Conservation (phyloP, 108 stramenopile species). For the Cyclotella kingstonii region DNA sequence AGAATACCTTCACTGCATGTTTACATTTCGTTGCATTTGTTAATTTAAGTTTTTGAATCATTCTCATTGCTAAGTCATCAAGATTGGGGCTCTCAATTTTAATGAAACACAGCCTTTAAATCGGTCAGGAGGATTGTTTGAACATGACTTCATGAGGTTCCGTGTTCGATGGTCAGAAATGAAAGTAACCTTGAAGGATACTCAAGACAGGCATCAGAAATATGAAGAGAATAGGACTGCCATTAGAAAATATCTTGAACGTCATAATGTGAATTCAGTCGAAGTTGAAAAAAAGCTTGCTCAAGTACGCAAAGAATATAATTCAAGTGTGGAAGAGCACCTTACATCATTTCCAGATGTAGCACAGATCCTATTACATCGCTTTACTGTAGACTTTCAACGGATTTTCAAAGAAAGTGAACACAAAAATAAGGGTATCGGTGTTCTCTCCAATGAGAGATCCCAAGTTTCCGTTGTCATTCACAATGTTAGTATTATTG, state of each 20-base stretch:
- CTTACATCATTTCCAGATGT: slow-evolving; percentile 37
- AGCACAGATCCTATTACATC: slow-evolving; percentile 54
- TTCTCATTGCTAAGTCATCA: slow-evolving; percentile 74
- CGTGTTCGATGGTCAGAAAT: slow-evolving; percentile 80
- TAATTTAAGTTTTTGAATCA: too few species aligned
- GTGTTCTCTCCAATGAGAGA: slow-evolving; percentile 51
- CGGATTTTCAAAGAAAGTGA: slow-evolving; percentile 72
- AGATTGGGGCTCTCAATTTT: slow-evolving; percentile 68
- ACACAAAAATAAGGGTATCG: slow-evolving; percentile 7
- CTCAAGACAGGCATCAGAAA: slow-evolving; percentile 25
- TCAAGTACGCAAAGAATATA: slow-evolving; percentile 40
- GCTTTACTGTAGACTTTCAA: slow-evolving; percentile 84
- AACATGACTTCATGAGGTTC: slow-evolving; percentile 65
- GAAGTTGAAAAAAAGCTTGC: slow-evolving; percentile 41
- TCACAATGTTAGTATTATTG: slow-evolving; percentile 65
- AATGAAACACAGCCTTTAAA: slow-evolving; percentile 13
- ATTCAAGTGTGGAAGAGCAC: slow-evolving; percentile 9
- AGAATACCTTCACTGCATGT: not conserved
- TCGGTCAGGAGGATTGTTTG: slow-evolving; percentile 42
- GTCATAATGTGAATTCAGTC: slow-evolving; percentile 39
- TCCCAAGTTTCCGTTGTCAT: slow-evolving; percentile 75
- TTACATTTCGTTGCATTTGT: not conserved
- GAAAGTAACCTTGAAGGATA: slow-evolving; percentile 67
- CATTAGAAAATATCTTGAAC: slow-evolving; percentile 37
- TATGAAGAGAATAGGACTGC: slow-evolving; percentile 43